Evolutionary conservation across 2,329 filamentous ascomycete genomes (phyloP), one percentile per base, ranked within the genome.

Genomic region (Didymella lethalis): DNA sequence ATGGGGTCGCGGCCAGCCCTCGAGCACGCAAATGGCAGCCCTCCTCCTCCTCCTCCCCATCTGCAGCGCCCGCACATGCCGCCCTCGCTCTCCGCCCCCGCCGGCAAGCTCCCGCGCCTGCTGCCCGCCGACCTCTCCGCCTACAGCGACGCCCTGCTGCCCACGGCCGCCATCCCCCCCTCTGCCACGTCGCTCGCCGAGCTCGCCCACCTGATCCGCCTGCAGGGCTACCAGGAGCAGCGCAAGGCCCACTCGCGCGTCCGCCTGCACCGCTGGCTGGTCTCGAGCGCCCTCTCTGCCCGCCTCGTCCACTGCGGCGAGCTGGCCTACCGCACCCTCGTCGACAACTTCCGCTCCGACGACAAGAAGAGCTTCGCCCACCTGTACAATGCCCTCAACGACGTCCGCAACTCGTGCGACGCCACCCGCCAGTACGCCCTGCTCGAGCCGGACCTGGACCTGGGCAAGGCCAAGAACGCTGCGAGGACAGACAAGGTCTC

Each of bases 191-290:
- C 88, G 14, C 81, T 94, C 61, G 87, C 91, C 70, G 90, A 93
- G 77, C 85, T 94, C 65, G 90, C 90, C 50, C 90, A 93, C 75
- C 79, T 93, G 68, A 89, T 92, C 64, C 87, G 90, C 61, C 81
- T 93, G 62, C 90, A 90, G 74, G 90, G 88, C 70, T 92, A 93
- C 75, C 91, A 94, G 78, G 89, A 92, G 82, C 89, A 90, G 82
- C 90, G 91, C 82, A 87, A 90, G 78, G 83, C 85, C 64, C 88
- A 89, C 72, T 90, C 88, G 45, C 85, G 91, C 66, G 82, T 90
- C 64, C 88, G 90, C 57, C 83, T 95, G 52, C 90, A 93, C 75
- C 84, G 89, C 71, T 90, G 86, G 72, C 81, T 93, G 61, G 86
- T 93, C 52, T 90, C 89, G 20, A 91, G 89, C 43, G 90, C 90